Evolutionary conservation across 768 basidiomycete genomes (phyloP), one percentile per base, ranked within the genome.

Genomic region (Macrocybe gigantea): DNA sequence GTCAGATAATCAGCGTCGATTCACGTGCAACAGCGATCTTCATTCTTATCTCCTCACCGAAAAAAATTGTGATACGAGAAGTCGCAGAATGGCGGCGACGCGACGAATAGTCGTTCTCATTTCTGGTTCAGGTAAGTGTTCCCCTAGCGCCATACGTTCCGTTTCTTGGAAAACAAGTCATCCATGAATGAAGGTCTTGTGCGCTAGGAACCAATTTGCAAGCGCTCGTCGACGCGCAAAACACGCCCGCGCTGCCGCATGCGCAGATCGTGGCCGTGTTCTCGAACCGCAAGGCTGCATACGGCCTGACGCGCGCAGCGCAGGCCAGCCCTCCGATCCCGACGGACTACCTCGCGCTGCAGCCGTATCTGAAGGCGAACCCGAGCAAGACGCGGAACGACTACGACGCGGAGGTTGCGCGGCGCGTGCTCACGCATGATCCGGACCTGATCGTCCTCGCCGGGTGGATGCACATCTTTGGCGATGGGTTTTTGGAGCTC

Each of bases 381-480:
- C 80, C 85, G 1, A 81, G 78, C 15, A 80, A 80, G 54, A 87
- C 88, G 5, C 73, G 95, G 13, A 70, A 78, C 40, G 89, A 95
- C 60, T 97, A 96, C 66, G 95, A 95, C 60, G 67, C 71, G 2
- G 88, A 90, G 60, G 77, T 94, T 1, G 91, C 90, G 6, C 67
- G 77, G 32, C 74, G 81, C 45, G 81, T 92, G 3, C 58, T 87
- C 5, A 60, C 66, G 22, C 78, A 71, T 13, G 66, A 69, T 32
- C 95, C 95, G 0, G 90, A 97, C 64, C 63, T 95, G 22, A 79
- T 98, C 41, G 88, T 98, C 6, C 75, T 98, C n/a, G 96, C 95
- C 0, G 96, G 96, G 0, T 99, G 93, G 91, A 97, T 99, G 95
- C 94, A 98, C 59, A 90, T 98, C 57, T 75, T 97, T 49, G 82